Evolutionary conservation across 257 asterid genomes (phyloP), one percentile per base, ranked within the genome.

Genomic region (Leonotis leonurus): DNA sequence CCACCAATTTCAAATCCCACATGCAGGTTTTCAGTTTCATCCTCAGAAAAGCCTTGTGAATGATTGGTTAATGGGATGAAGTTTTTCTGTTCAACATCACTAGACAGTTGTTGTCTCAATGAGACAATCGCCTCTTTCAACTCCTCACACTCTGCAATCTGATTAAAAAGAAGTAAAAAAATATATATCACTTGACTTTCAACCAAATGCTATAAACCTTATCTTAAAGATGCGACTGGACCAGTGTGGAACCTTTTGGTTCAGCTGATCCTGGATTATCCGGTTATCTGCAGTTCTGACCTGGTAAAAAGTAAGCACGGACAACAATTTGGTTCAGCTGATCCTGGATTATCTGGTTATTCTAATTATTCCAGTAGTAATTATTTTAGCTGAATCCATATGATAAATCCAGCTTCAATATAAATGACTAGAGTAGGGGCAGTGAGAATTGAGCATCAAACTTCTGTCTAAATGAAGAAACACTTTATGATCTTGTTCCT

Each of bases 251-350:
- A 93, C 99, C 96, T 90, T 93, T 75, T 89, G 81, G 78, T 75
- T 82, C 67, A 93, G 87, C 80, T 93, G 96, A 69, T 93, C 99
- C 71, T 89, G 96, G 76, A 93, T 90, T 54, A 93, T 71, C 57
- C 99, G 80, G 72, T 89, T 89, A 69, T 93, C 99, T 20, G 97
- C 99, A 75, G 79, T 73, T 84, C 84, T 87, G 68, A 93, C 99
- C 99, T 93, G 79, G 64, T 67, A 81, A 76, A 9, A 73, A 36
- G 33, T 8, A 33, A 33, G 39, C 9, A 27, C 33, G 33, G 5
- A 27, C 33, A 27, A 27, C 3, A 27, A 2, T 27, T 27, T 27
- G 3, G 33, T n/a, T n/a, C n/a, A n/a, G n/a, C n/a, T n/a, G n/a
- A n/a, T n/a, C n/a, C n/a, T n/a, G 33, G 33, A 44, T 30, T 11